Percentiles rank a stretch among this genome's conserved stretches.
These are phyloP conservation scores for Phytophthora pseudosyringae DNA, from an alignment of 352 stramenopile genomes.

Conservation along the genomic window DNA sequence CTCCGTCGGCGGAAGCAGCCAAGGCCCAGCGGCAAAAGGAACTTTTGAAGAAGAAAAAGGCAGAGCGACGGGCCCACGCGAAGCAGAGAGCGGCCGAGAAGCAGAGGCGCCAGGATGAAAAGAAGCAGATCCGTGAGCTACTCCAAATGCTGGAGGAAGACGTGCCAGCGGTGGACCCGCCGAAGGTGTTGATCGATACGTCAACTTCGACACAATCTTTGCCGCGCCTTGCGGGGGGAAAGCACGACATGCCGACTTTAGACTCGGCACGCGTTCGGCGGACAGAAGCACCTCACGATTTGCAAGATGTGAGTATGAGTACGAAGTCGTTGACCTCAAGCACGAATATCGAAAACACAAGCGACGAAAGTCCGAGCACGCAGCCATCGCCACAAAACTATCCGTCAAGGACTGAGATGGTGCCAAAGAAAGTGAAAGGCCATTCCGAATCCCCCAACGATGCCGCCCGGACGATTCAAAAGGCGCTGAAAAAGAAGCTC, in stretches of 20 bases:
- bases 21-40: constrained; percentile 51
- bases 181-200: not conserved
- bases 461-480: constrained; percentile 52
- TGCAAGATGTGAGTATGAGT: too few species aligned
- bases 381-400: not conserved
- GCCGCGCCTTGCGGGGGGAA: not conserved
- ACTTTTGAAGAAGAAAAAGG: constrained; percentile 56
- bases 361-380: not conserved
- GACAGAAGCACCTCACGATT: too few species aligned
- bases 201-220: not conserved
- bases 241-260: too few species aligned
- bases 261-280: too few species aligned
- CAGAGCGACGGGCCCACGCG: constrained; percentile 51
- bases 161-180: not conserved
- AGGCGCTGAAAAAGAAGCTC: constrained; percentile 52
- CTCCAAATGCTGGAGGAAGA: constrained; percentile 22
- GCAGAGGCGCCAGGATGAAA: constrained; percentile 20
- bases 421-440: constrained; percentile 23
- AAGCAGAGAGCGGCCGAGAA: constrained; percentile 45
- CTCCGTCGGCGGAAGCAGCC: constrained; percentile 24
- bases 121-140: constrained; percentile 26
- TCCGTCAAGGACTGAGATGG: constrained; percentile 1
- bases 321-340: too few species aligned
- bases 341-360: too few species aligned
- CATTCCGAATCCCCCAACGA: constrained; percentile 22